phyloP scores from a whole-genome alignment of 805 yeast species.

The Candida sanyiensis region DNA sequence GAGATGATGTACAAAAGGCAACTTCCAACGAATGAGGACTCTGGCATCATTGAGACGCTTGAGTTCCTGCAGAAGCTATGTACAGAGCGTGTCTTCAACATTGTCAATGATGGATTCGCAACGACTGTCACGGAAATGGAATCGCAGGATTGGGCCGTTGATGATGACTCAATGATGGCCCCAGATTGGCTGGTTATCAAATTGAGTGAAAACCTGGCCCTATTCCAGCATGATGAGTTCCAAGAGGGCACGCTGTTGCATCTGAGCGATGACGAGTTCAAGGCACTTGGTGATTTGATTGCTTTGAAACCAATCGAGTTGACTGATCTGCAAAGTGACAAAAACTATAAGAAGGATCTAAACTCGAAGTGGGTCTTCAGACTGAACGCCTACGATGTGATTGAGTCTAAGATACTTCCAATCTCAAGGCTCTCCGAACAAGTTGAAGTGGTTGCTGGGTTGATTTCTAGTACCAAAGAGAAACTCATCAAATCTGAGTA shows the following conservation, averaged over 20 bases:
- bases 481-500: slow-evolving; percentile 42
- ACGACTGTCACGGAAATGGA: slow-evolving; percentile 20
- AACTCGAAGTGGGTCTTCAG: slow-evolving; percentile 36
- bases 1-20: slow-evolving; percentile 51
- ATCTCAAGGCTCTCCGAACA: slow-evolving; percentile 34
- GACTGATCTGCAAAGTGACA: slow-evolving; percentile 24
- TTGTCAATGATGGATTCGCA: slow-evolving; percentile 33
- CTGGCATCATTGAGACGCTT: slow-evolving; percentile 24
- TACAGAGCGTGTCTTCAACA: slow-evolving; percentile 35
- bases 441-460: slow-evolving; percentile 29
- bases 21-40: slow-evolving; percentile 16
- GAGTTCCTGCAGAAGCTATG: slow-evolving; percentile 30
- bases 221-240: slow-evolving; percentile 29
- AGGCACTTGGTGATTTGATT: slow-evolving; percentile 34
- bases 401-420: slow-evolving; percentile 47
- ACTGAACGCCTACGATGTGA: slow-evolving; percentile 55
- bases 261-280: slow-evolving; percentile 31
- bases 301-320: slow-evolving; percentile 36
- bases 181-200: slow-evolving; percentile 82
- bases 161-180: slow-evolving; percentile 55
- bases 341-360: slow-evolving; percentile 24
- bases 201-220: slow-evolving; percentile 51
- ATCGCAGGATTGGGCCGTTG: slow-evolving; percentile 28
- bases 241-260: slow-evolving; percentile 31
- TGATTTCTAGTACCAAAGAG: slow-evolving; percentile 31